A percentile compares a stretch with the other conserved stretches of the same genome.
Conservation (phyloP, 176 grass and related monocot species). For the Aechmea fasciata region DNA sequence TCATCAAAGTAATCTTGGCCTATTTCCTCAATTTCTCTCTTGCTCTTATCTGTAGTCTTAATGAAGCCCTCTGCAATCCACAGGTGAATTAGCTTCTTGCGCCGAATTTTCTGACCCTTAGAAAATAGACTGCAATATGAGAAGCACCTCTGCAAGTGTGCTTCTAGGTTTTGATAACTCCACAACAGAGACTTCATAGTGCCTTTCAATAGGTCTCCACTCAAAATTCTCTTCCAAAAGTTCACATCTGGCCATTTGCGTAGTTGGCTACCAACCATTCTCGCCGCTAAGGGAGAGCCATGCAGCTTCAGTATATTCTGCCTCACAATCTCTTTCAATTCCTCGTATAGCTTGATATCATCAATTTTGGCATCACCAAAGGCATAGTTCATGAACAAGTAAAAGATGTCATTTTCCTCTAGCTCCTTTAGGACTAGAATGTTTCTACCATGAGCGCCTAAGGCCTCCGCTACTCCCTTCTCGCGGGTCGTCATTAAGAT, state of each 20-base stretch:
- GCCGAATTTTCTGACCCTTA: background rate
- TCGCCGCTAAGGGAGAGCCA: slow-evolving; percentile 25
- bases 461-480: background rate
- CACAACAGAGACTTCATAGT: slow-evolving; percentile 18
- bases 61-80: slow-evolving; percentile 20
- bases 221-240: slow-evolving; percentile 10
- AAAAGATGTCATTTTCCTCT: background rate
- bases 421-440: slow-evolving; percentile 11
- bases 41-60: background rate
- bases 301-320: slow-evolving; percentile 2
- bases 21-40: background rate
- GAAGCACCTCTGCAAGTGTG: slow-evolving; percentile 23
- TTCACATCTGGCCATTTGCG: background rate
- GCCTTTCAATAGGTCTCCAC: slow-evolving; percentile 7
- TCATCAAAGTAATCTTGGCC: slow-evolving; percentile 11
- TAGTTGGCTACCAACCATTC: background rate
- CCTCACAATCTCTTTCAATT: background rate
- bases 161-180: slow-evolving; percentile 25
- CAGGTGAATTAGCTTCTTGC: background rate
- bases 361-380: background rate
- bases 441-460: background rate
- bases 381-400: slow-evolving; percentile 25
- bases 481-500: slow-evolving; percentile 27
- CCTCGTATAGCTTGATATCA: background rate
- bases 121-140: slow-evolving; percentile 23